Conservation (phyloP, 345 rosid species). For the Kernera saxatilis region DNA sequence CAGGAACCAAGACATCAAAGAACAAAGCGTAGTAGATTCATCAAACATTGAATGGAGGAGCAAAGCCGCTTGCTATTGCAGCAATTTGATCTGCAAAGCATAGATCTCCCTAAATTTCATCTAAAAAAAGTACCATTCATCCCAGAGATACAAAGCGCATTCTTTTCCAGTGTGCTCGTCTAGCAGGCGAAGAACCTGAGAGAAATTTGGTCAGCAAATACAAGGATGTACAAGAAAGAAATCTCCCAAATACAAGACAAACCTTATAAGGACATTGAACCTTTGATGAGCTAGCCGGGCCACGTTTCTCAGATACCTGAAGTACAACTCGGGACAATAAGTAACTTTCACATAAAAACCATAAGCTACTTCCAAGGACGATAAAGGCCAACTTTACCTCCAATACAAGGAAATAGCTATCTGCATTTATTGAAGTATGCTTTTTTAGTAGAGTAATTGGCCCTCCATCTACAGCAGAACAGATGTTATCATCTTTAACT, state of each 20-base stretch:
- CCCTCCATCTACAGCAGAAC: slow-evolving; percentile 23
- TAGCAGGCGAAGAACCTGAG: slow-evolving; percentile 87
- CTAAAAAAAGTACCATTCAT: slow-evolving; percentile 59
- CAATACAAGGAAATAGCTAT: slow-evolving; percentile 67
- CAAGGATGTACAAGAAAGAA: background rate
- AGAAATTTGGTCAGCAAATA: slow-evolving; percentile 27
- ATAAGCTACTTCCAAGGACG: background rate
- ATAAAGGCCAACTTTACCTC: slow-evolving; percentile 47
- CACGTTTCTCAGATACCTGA: slow-evolving; percentile 74
- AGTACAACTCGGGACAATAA: slow-evolving; percentile 13
- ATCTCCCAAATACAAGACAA: background rate
- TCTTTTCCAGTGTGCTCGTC: slow-evolving; percentile 88
- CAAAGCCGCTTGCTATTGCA: background rate
- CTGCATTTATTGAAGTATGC: slow-evolving; percentile 25
- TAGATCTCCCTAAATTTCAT: background rate
- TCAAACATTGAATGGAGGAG: background rate
- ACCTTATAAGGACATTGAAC: slow-evolving; percentile 66
- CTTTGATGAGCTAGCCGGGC: slow-evolving; percentile 32
- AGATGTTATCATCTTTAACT: slow-evolving; percentile 26
- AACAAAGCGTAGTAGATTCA: background rate
- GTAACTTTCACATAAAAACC: slow-evolving; percentile 2
- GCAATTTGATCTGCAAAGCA: slow-evolving; percentile 4
- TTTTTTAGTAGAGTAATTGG: slow-evolving; percentile 18
- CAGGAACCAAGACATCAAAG: background rate
- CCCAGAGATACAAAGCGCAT: slow-evolving; percentile 63